Conservation (phyloP, 352 stramenopile genomes). For the Globisporangium spiculum region DNA sequence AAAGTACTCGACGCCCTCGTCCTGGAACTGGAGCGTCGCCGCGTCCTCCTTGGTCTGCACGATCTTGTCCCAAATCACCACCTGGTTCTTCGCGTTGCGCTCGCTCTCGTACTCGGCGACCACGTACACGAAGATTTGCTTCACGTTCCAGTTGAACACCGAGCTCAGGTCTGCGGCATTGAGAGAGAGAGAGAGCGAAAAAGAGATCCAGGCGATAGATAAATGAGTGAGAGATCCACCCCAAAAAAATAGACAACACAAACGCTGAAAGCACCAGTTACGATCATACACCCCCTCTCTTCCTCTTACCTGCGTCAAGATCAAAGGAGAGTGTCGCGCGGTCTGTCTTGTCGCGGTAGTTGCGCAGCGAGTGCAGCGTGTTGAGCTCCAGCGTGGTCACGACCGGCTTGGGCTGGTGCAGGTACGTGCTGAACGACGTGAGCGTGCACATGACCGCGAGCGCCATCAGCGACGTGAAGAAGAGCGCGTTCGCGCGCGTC, state of each 20-base stretch:
- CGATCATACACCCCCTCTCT: neutral
- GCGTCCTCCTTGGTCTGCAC: slow-evolving; percentile 63
- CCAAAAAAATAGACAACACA: neutral
- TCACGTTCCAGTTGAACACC: slow-evolving; percentile 91
- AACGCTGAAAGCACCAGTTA: neutral
- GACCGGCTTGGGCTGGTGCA: slow-evolving; percentile 54
- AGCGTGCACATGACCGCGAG: slow-evolving; percentile 73
- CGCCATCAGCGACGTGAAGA: slow-evolving; percentile 78
- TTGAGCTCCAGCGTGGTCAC: slow-evolving; percentile 61
- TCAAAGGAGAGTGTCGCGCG: slow-evolving; percentile 82
- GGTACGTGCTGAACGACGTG: slow-evolving; percentile 69
- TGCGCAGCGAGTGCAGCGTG: slow-evolving; percentile 75
- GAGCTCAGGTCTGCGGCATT: slow-evolving; percentile 59
- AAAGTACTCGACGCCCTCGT: slow-evolving; percentile 84
- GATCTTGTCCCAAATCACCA: slow-evolving; percentile 88
- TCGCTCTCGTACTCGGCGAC: slow-evolving; percentile 73
- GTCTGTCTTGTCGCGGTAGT: slow-evolving; percentile 78
- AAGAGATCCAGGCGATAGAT: neutral
- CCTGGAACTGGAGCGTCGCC: slow-evolving; percentile 37
- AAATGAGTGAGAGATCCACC: neutral
- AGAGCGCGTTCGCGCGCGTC: slow-evolving; percentile 81
- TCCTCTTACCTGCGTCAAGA: slow-evolving; percentile 60
- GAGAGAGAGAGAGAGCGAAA: neutral
- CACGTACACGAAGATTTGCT: slow-evolving; percentile 89
- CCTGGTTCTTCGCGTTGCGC: slow-evolving; percentile 67